Percentiles rank a stretch among this genome's conserved stretches.
Evolutionary conservation across 108 stramenopile genomes (phyloP).

Genomic region (Stephanodiscus minutulus): DNA sequence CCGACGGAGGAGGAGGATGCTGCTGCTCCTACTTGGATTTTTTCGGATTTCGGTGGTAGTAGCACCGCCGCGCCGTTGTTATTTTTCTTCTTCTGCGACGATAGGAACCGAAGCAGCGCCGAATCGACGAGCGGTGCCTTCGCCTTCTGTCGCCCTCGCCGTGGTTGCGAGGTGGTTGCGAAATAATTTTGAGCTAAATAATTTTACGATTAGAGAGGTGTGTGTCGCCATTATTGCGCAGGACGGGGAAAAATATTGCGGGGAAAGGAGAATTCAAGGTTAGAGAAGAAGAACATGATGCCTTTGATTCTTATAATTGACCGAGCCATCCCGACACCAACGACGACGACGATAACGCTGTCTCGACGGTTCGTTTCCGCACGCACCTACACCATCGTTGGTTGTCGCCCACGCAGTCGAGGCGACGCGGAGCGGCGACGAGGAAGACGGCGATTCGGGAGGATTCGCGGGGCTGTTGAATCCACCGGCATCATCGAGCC

Average conservation of each 20-base stretch:
- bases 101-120: constrained; percentile 65
- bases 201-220: no score
- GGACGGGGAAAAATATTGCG: no score
- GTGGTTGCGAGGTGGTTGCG: constrained; percentile 13
- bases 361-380: background rate
- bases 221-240: no score
- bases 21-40: no score
- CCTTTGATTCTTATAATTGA: no score
- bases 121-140: constrained; percentile 79
- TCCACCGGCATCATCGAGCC: background rate
- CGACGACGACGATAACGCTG: background rate
- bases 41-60: no score
- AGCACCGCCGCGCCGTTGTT: constrained; percentile 10
- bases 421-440: constrained; percentile 37
- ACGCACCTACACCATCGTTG: constrained; percentile 31
- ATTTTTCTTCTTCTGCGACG: constrained; percentile 61
- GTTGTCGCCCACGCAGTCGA: constrained; percentile 39
- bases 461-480: constrained; percentile 5
- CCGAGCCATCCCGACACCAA: background rate
- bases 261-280: no score
- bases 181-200: background rate
- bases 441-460: background rate
- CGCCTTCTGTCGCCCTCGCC: constrained; percentile 19
- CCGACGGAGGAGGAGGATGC: no score
- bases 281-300: no score